Evolutionary conservation across 1,284 basidiomycete species (phyloP), one percentile per base, ranked within the genome.

Genomic region (Ganoderma multipileum): DNA sequence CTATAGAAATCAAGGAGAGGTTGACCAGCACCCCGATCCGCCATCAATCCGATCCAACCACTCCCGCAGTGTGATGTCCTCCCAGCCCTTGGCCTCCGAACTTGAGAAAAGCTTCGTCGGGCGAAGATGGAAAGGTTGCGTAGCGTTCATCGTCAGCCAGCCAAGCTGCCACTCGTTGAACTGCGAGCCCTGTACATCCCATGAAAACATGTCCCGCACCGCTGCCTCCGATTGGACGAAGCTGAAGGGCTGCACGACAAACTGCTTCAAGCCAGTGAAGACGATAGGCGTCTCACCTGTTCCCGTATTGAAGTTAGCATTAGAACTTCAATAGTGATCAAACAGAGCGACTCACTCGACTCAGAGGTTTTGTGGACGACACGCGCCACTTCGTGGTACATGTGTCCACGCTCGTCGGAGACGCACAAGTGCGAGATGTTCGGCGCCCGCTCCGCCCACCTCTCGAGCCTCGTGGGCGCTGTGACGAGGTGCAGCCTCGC

Each of bases 231-330:
- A 8, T 1, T 9, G 57, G 7, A n/a, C 23, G 16, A 39, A 26
- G 38, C 58, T 39, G 28, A 65, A 18, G 59, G 70, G 68, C 20
- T 67, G 38, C 11, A 50, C 55, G 14, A 61, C 50, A 16, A 50
- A 42, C 26, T 54, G 30, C 39, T 70, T 65, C 57, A 68, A 23
- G 47, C 38, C 38, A 0, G 38, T n/a, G 11, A 60, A 60, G 38
- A 60, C 58, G 38, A 60, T 39, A 12, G 58, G 38, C 14, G 58
- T 16, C 23, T 60, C 58, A 14, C 28, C 58, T 60, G 23, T 42
- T 23, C 16, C 33, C 3, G n/a, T n/a, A 11, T 2, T 1, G 23
- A 28, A 23, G 36, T 41, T 3, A 39, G 36, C 9, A 26, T n/a
- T 7, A 41, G n/a, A 50, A 3, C 23, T 12, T 16, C 23, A 8